Evolutionary conservation across 1,284 basidiomycete genomes (phyloP).

Genomic region (Tilletia horrida): DNA sequence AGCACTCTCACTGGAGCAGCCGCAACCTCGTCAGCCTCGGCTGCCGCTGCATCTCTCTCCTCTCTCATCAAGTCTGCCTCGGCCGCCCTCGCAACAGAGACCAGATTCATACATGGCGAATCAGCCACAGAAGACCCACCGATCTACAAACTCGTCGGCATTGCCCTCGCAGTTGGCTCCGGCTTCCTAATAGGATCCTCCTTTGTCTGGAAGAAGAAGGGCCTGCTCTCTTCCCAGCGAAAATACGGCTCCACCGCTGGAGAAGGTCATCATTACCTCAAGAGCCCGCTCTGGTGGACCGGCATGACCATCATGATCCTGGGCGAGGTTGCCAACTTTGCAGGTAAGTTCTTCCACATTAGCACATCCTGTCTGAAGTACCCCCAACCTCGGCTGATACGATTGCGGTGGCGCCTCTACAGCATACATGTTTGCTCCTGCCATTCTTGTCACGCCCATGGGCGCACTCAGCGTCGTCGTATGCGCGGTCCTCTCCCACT

Average conservation of each 20-base stretch:
- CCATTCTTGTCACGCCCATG: slow-evolving; percentile 88
- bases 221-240: slow-evolving; percentile 51
- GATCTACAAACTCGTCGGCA: slow-evolving; percentile 60
- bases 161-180: slow-evolving; percentile 75
- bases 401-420: slow-evolving; percentile 32
- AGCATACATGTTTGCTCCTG: slow-evolving; percentile 86
- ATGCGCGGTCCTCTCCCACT: slow-evolving; percentile 85
- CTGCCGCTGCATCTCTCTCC: slow-evolving; percentile 37
- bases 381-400: slow-evolving; percentile 19
- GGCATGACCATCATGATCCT: slow-evolving; percentile 52
- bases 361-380: not conserved
- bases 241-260: slow-evolving; percentile 67
- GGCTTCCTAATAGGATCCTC: slow-evolving; percentile 88
- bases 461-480: slow-evolving; percentile 94
- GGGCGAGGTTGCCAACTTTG: slow-evolving; percentile 14
- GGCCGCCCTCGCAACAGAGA: slow-evolving; percentile 40
- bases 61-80: slow-evolving; percentile 41
- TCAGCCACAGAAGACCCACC: slow-evolving; percentile 36
- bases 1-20: not conserved
- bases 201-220: slow-evolving; percentile 85
- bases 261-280: slow-evolving; percentile 87
- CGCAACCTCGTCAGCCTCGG: slow-evolving; percentile 28
- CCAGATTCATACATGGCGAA: slow-evolving; percentile 32
- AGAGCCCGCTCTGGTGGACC: slow-evolving; percentile 52
- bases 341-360: not conserved